Evolutionary conservation across 164 flowering plant genomes (phyloP).

Genomic region (Paratinospora sagittata): DNA sequence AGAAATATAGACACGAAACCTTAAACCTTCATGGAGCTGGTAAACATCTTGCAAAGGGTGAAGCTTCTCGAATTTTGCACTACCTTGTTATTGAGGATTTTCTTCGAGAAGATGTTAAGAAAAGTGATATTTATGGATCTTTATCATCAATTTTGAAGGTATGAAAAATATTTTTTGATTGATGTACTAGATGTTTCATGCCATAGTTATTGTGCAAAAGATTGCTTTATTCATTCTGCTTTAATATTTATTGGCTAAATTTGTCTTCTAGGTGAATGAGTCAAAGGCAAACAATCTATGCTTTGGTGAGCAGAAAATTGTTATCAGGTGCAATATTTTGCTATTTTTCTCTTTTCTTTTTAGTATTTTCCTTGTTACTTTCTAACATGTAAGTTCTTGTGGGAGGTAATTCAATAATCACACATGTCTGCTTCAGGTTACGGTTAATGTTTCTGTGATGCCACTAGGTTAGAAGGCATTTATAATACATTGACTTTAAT

Average conservation of each 20-base stretch:
- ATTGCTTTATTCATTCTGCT: neutral
- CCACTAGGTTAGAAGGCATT: neutral
- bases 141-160: conserved; percentile 85
- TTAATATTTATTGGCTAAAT: neutral
- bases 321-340: conserved; percentile 45
- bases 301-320: conserved; percentile 43
- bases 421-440: neutral
- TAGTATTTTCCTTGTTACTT: conserved; percentile 4
- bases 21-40: conserved; percentile 85
- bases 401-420: neutral
- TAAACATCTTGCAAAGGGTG: conserved; percentile 68
- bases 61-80: conserved; percentile 79
- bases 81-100: conserved; percentile 81
- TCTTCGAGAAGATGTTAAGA: conserved; percentile 80
- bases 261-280: conserved; percentile 61
- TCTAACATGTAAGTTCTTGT: neutral
- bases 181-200: neutral
- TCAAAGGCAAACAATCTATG: conserved; percentile 47
- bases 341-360: neutral
- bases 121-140: conserved; percentile 89
- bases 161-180: neutral
- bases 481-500: too few relatives aligned
- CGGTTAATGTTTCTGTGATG: neutral
- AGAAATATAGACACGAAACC: conserved; percentile 66
- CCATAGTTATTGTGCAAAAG: neutral